Evolutionary conservation across 106 monocot species (phyloP).

Genomic region (Gastrodia elata): DNA sequence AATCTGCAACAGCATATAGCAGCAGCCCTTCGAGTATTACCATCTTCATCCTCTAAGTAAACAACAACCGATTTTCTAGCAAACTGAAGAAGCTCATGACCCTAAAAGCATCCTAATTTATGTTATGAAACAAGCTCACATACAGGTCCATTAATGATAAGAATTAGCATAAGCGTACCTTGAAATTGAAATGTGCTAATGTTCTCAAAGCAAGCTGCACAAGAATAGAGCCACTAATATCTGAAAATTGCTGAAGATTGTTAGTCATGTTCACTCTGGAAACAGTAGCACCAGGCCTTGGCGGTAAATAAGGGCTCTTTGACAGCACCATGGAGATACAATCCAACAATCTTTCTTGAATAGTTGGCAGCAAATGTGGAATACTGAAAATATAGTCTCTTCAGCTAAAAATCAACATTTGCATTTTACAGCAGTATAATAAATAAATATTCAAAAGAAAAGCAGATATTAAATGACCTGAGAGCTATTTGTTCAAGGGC

Average conservation of each 20-base stretch:
- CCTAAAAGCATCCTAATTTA: slow-evolving; percentile 37
- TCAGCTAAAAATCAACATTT: not conserved
- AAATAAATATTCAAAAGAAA: not conserved
- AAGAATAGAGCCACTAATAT: slow-evolving; percentile 48
- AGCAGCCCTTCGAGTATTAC: slow-evolving; percentile 80
- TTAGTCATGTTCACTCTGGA: slow-evolving; percentile 30
- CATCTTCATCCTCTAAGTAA: slow-evolving; percentile 96
- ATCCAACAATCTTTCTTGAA: slow-evolving; percentile 86
- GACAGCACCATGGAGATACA: slow-evolving; percentile 73
- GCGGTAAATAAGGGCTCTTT: slow-evolving; percentile 44
- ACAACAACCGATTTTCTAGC: slow-evolving; percentile 80
- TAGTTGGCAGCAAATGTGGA: slow-evolving; percentile 67
- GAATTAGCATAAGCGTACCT: slow-evolving; percentile 35
- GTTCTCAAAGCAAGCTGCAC: slow-evolving; percentile 90
- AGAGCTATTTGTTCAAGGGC: slow-evolving; percentile 73
- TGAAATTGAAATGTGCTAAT: slow-evolving; percentile 79
- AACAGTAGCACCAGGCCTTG: slow-evolving; percentile 27
- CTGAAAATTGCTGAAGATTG: slow-evolving; percentile 45
- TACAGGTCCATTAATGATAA: not conserved
- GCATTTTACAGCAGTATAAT: not conserved
- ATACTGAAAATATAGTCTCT: slow-evolving; percentile 40
- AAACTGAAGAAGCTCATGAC: slow-evolving; percentile 89
- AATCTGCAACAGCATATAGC: slow-evolving; percentile 91
- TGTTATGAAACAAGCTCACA: slow-evolving; percentile 3
- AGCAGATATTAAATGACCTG: slow-evolving; percentile 35